A percentile compares a stretch with the other conserved stretches of the same genome.
Conservation (phyloP, 2,329 filamentous ascomycete genomes). For the Diaporthe sp. region DNA sequence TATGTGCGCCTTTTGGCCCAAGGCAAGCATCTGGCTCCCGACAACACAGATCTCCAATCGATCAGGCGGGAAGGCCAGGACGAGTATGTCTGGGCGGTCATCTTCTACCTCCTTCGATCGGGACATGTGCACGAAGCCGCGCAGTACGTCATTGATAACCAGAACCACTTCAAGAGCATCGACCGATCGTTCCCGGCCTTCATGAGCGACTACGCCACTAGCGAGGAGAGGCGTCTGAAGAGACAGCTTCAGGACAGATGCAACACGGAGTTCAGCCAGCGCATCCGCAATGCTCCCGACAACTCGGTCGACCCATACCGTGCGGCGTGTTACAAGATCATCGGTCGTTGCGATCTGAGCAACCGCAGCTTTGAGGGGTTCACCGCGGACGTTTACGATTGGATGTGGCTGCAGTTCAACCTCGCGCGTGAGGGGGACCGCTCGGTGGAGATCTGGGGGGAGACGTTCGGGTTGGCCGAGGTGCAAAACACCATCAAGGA, state of each 20-base stretch:
- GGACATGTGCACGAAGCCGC: conserved; percentile 88
- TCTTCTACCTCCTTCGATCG: conserved; percentile 91
- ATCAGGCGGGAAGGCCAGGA: conserved; percentile 61
- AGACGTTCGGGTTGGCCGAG: conserved; percentile 74
- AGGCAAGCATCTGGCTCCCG: conserved; percentile 86
- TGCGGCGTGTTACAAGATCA: conserved; percentile 97
- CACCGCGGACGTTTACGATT: conserved; percentile 76
- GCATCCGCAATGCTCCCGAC: conserved; percentile 85
- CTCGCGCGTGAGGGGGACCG: conserved; percentile 76
- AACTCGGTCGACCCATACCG: conserved; percentile 93
- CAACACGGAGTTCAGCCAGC: conserved; percentile 89
- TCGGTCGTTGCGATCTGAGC: conserved; percentile 81
- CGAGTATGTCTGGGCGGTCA: conserved; percentile 92
- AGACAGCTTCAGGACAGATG: conserved; percentile 88
- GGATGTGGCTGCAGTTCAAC: conserved; percentile 80
- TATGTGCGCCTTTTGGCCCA: conserved; percentile 87
- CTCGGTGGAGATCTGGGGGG: conserved; percentile 73
- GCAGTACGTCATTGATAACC: conserved; percentile 85
- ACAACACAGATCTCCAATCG: conserved; percentile 81
- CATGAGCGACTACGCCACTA: conserved; percentile 85
- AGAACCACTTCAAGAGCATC: conserved; percentile 86
- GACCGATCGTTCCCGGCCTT: conserved; percentile 93
- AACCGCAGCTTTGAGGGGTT: conserved; percentile 75
- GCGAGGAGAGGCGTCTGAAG: conserved; percentile 81
- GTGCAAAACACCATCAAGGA: conserved; percentile 86